Evolutionary conservation across 495 filamentous ascomycete genomes (phyloP).

Genomic region (Annulohypoxylon moriforme): DNA sequence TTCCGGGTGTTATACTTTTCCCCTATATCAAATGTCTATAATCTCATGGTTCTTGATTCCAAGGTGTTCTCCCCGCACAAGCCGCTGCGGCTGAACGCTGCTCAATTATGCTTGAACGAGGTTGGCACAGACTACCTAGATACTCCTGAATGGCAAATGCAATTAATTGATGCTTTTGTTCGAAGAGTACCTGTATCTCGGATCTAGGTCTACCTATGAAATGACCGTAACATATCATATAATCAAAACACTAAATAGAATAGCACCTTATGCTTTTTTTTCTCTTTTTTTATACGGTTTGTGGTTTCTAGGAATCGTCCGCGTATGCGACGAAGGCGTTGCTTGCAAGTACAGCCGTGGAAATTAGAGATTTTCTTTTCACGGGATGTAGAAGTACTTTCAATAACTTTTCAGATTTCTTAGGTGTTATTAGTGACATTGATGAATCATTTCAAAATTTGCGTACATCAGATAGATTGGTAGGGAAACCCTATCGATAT

Average conservation of each 20-base stretch:
- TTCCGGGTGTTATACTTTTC: not conserved
- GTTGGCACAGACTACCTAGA: not conserved
- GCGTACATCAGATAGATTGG: not conserved
- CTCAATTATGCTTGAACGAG: constrained; percentile 4
- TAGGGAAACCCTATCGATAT: not conserved
- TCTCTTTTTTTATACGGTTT: no score
- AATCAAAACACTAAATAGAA: not conserved
- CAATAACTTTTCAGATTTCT: not conserved
- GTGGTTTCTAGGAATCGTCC: constrained; percentile 5
- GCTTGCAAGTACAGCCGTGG: constrained; percentile 19
- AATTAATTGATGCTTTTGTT: not conserved
- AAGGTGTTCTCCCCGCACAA: constrained; percentile 9
- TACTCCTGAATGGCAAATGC: not conserved
- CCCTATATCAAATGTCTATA: not conserved
- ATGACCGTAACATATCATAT: not conserved
- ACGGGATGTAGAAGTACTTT: constrained; percentile 3
- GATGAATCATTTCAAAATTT: not conserved
- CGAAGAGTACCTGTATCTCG: not conserved
- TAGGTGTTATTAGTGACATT: no score
- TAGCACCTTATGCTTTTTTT: not conserved
- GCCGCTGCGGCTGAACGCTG: not conserved
- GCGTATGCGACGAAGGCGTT: constrained; percentile 19
- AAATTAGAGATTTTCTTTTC: not conserved
- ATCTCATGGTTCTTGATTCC: not conserved
- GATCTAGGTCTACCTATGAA: constrained; percentile 1